Evolutionary conservation across 2,329 filamentous ascomycete genomes (phyloP).

Genomic region (Fragosphaeria purpurea): DNA sequence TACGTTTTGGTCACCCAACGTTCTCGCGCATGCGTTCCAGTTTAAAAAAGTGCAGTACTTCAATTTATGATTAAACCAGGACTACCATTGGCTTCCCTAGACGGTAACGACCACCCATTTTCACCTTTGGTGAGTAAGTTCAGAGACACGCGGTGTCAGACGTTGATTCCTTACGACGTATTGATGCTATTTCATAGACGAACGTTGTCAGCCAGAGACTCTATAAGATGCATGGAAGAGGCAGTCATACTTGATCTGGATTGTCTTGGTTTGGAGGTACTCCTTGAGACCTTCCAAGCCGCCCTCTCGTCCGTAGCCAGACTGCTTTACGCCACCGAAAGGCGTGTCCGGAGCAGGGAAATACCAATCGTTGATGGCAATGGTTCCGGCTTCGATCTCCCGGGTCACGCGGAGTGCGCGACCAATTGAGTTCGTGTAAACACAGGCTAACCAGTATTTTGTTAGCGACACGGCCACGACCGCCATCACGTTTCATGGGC

Average conservation of each 20-base stretch:
- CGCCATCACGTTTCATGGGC: no score
- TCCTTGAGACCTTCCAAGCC: conserved; percentile 9
- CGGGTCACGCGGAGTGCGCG: not conserved
- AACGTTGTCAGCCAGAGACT: no score
- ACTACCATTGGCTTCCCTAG: no score
- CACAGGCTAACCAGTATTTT: not conserved
- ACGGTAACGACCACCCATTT: no score
- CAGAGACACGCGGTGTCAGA: no score
- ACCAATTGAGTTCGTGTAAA: not conserved
- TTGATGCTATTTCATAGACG: no score
- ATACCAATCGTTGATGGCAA: not conserved
- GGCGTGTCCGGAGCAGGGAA: conserved; percentile 9
- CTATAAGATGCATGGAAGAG: not conserved
- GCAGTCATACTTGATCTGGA: not conserved
- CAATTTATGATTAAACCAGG: no score
- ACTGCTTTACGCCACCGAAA: conserved; percentile 15
- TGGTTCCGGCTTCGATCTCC: conserved; percentile 1
- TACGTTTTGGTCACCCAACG: no score
- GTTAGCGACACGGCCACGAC: not conserved
- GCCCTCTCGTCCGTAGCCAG: conserved; percentile 14
- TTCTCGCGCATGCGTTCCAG: no score
- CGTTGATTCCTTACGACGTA: no score
- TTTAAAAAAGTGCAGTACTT: no score
- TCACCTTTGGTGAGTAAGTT: no score
- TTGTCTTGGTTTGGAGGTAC: not conserved